Evolutionary conservation across 148 eudicot species (phyloP).

Genomic region (Selenicereus undatus): DNA sequence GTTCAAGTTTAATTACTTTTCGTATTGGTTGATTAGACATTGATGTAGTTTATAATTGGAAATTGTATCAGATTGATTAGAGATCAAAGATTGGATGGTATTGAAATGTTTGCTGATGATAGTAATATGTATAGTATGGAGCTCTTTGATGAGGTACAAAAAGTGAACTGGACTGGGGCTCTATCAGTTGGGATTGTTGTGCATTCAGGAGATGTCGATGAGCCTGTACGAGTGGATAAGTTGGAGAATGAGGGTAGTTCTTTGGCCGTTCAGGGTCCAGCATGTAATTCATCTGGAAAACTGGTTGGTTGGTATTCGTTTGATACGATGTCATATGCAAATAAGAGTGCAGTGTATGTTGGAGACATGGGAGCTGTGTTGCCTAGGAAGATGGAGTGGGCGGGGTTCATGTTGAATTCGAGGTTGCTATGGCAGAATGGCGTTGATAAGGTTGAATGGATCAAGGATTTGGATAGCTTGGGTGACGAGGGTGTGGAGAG

Average conservation of each 20-base stretch:
- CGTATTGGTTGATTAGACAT: background rate
- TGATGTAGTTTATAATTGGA: slow-evolving; percentile 1
- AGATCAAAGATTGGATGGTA: slow-evolving; percentile 73
- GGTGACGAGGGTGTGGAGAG: slow-evolving; percentile 53
- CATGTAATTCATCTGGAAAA: slow-evolving; percentile 72
- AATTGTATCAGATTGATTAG: slow-evolving; percentile 62
- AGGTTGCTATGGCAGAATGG: slow-evolving; percentile 75
- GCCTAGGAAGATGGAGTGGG: slow-evolving; percentile 91
- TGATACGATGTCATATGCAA: slow-evolving; percentile 45
- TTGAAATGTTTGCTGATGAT: slow-evolving; percentile 93
- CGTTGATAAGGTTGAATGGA: slow-evolving; percentile 70
- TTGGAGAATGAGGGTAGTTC: slow-evolving; percentile 35
- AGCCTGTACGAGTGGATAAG: slow-evolving; percentile 33
- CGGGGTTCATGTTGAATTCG: slow-evolving; percentile 89
- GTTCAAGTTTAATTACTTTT: too few species aligned
- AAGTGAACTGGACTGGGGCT: slow-evolving; percentile 74
- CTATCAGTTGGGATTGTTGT: slow-evolving; percentile 86
- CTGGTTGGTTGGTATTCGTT: slow-evolving; percentile 87
- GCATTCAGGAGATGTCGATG: slow-evolving; percentile 54
- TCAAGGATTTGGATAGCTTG: slow-evolving; percentile 60
- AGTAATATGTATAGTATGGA: slow-evolving; percentile 96
- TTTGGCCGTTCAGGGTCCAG: slow-evolving; percentile 87
- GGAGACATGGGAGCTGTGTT: slow-evolving; percentile 75
- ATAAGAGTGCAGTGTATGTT: slow-evolving; percentile 59
- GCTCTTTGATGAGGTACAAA: slow-evolving; percentile 91